Conservation (phyloP, 352 stramenopile species). For the Phytophthora crassamura region DNA sequence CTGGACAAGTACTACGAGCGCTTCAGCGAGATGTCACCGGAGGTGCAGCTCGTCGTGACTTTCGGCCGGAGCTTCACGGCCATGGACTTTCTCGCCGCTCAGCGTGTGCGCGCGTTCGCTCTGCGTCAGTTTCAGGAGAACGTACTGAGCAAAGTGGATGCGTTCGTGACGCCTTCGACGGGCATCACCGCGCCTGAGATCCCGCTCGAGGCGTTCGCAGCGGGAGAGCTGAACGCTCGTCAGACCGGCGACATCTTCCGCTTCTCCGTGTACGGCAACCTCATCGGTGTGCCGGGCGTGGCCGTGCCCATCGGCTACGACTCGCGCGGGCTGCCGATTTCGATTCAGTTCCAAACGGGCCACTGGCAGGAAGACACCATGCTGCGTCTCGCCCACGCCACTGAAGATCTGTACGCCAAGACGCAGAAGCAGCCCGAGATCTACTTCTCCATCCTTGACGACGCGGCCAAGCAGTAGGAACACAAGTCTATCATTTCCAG, state of each 20-base stretch:
- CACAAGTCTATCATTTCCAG: too few species aligned
- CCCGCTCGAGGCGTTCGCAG: constrained; percentile 44
- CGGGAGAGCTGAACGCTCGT: constrained; percentile 64
- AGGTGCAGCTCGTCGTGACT: constrained; percentile 76
- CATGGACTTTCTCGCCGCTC: constrained; percentile 85
- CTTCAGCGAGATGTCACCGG: constrained; percentile 65
- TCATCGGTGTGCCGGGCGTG: constrained; percentile 85
- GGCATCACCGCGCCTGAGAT: constrained; percentile 82
- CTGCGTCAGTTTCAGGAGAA: constrained; percentile 75
- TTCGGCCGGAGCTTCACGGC: constrained; percentile 73
- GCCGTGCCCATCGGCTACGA: constrained; percentile 82
- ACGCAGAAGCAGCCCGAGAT: constrained; percentile 61
- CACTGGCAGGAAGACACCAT: constrained; percentile 84
- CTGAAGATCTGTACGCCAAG: constrained; percentile 48
- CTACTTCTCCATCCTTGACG: constrained; percentile 73
- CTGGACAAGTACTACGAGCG: constrained; percentile 71
- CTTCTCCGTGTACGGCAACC: constrained; percentile 88
- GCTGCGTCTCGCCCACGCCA: constrained; percentile 67
- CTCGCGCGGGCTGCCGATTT: constrained; percentile 65
- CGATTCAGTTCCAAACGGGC: constrained; percentile 77
- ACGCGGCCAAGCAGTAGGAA: constrained; percentile 34
- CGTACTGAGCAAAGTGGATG: constrained; percentile 87
- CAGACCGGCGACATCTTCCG: constrained; percentile 75
- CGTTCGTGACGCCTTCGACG: constrained; percentile 89
- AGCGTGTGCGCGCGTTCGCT: constrained; percentile 86